A percentile compares a stretch with the other conserved stretches of the same genome.
These are phyloP conservation scores for Lactarius sanguifluus DNA, from an alignment of 768 basidiomycete species.

Conservation along the genomic window DNA sequence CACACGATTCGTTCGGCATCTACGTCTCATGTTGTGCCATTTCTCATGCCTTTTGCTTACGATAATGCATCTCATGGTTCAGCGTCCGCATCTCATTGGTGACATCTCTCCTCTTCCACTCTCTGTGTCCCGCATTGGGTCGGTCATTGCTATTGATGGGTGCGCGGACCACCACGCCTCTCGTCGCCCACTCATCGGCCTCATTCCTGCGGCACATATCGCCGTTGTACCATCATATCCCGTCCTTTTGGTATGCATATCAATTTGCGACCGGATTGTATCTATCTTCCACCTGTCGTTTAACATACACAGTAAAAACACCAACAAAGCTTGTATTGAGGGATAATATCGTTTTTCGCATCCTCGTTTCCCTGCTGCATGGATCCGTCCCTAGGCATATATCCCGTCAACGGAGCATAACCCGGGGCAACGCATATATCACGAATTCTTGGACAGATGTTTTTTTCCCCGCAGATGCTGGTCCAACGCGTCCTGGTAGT, in stretches of 20 bases:
- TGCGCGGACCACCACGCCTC: conserved; percentile 2
- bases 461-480: not conserved
- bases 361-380: not conserved
- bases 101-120: conserved; percentile 14
- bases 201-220: conserved; percentile 7
- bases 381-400: not conserved
- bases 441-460: not conserved
- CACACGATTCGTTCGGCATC: conserved; percentile 9
- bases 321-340: not conserved
- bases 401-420: not conserved
- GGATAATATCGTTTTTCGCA: not conserved
- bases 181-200: conserved; percentile 11
- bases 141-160: conserved; percentile 17
- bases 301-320: conserved; percentile 17
- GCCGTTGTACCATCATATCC: conserved; percentile 28
- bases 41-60: conserved; percentile 19
- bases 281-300: conserved; percentile 12
- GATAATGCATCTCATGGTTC: conserved; percentile 26
- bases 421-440: not conserved
- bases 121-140: conserved; percentile 18
- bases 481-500: not conserved
- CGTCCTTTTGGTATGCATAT: conserved; percentile 17
- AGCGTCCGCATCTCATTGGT: conserved; percentile 18
- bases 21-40: conserved; percentile 13
- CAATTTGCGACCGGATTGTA: conserved; percentile 27